Evolutionary conservation across 805 yeast genomes (phyloP).

Genomic region (Candida vaughaniae): DNA sequence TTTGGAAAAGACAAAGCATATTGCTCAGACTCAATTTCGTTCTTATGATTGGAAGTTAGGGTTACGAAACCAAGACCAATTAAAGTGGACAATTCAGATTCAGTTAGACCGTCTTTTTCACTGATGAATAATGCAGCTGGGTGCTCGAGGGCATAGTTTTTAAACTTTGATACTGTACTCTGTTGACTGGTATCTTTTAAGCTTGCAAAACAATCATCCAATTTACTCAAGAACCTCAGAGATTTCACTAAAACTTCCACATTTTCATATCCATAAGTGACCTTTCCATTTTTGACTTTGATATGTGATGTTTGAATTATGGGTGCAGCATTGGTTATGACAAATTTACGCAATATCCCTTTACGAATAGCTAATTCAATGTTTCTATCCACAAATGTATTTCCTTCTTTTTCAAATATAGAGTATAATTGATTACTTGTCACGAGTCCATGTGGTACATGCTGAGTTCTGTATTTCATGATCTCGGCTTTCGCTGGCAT

Average conservation of each 20-base stretch:
- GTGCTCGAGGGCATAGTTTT: constrained; percentile 18
- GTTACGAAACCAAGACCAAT: constrained; percentile 45
- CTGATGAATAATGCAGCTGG: constrained; percentile 30
- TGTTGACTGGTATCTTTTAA: constrained; percentile 9
- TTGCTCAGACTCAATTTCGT: constrained; percentile 38
- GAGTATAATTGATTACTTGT: constrained; percentile 51
- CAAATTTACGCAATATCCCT: constrained; percentile 38
- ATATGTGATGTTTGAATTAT: constrained; percentile 39
- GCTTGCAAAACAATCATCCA: constrained; percentile 9
- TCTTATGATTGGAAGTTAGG: constrained; percentile 43
- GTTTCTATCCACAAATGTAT: constrained; percentile 50
- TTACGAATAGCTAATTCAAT: constrained; percentile 36
- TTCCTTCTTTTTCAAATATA: constrained; percentile 41
- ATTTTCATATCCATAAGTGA: constrained; percentile 44
- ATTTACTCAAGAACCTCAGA: constrained; percentile 18
- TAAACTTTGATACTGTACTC: constrained; percentile 21
- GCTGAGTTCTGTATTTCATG: constrained; percentile 28
- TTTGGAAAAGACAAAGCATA: constrained; percentile 49
- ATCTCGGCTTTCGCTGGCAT: constrained; percentile 36
- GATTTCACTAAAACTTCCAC: constrained; percentile 35
- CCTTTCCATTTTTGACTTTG: constrained; percentile 31
- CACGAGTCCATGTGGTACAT: constrained; percentile 40
- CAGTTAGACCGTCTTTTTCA: constrained; percentile 19
- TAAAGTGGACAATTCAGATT: constrained; percentile 29
- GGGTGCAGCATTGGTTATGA: constrained; percentile 45